A percentile compares a stretch with the other conserved stretches of the same genome.
phyloP scores from a whole-genome alignment of 2,329 filamentous ascomycete genomes.

The Penicillium nordicum region DNA sequence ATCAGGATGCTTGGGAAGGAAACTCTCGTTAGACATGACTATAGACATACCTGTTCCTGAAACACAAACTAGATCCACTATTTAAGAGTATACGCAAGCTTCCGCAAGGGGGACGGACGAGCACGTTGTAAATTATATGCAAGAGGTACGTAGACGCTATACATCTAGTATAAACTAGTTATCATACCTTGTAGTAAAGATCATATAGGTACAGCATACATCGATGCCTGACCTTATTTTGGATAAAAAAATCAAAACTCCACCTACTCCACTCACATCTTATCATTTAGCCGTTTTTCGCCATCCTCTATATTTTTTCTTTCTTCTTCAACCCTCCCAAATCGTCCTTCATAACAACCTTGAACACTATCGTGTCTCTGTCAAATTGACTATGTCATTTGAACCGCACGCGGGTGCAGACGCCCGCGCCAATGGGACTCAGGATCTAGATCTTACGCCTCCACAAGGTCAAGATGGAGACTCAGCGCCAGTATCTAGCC shows the following conservation, averaged over 20 bases:
- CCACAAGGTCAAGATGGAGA: constrained; percentile 1
- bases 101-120: constrained; percentile 12
- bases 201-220: background rate
- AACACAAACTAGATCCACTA: background rate
- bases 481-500: constrained; percentile 14
- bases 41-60: background rate
- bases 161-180: background rate
- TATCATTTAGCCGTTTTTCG: constrained; percentile 10
- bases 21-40: too few species aligned
- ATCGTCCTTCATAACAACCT: background rate
- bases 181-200: background rate
- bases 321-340: background rate
- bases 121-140: constrained; percentile 1
- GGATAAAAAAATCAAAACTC: constrained; percentile 7
- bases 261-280: constrained; percentile 10
- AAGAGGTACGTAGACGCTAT: background rate
- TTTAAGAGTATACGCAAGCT: constrained; percentile 11
- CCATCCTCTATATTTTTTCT: background rate
- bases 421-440: constrained; percentile 3
- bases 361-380: background rate
- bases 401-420: constrained; percentile 6
- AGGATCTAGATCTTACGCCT: constrained; percentile 1
- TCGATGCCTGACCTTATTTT: background rate
- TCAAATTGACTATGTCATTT: constrained; percentile 8
- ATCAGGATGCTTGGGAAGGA: too few species aligned